These are phyloP conservation scores for Diaporthe capsici DNA, from an alignment of 2,329 filamentous ascomycete species.

Conservation along the genomic window DNA sequence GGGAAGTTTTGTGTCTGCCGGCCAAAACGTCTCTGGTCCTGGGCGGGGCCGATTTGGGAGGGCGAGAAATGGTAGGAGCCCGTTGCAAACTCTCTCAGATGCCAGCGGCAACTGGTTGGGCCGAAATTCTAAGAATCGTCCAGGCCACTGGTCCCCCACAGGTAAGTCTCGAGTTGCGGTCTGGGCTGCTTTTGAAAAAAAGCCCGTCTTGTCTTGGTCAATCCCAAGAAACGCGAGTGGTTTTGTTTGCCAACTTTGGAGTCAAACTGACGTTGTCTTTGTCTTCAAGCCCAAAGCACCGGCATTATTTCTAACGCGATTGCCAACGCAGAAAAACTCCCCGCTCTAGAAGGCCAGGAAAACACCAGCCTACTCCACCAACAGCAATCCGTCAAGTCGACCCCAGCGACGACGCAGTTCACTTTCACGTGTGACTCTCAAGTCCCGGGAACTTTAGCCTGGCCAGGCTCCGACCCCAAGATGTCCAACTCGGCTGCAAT, in stretches of 20 bases:
- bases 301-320: constrained; percentile 95
- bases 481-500: constrained; percentile 37
- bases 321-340: constrained; percentile 84
- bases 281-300: constrained; percentile 60
- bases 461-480: constrained; percentile 71
- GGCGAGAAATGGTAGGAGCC: constrained; percentile 71
- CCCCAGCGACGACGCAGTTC: constrained; percentile 86
- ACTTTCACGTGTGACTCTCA: constrained; percentile 97
- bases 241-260: constrained; percentile 27
- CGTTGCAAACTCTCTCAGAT: constrained; percentile 72
- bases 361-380: constrained; percentile 83
- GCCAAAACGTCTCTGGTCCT: constrained; percentile 84
- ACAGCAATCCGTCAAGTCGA: constrained; percentile 66
- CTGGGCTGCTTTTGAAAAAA: background rate
- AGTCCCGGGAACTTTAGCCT: constrained; percentile 82
- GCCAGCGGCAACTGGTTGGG: constrained; percentile 69
- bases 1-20: constrained; percentile 68
- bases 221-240: background rate
- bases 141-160: constrained; percentile 60
- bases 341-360: constrained; percentile 77
- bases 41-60: constrained; percentile 89
- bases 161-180: constrained; percentile 56
- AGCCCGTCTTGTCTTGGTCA: constrained; percentile 4
- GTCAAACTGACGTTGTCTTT: constrained; percentile 44
- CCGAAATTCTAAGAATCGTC: constrained; percentile 61